Evolutionary conservation across 768 basidiomycete genomes (phyloP), one percentile per base, ranked within the genome.

Genomic region (Cyclocybe cylindracea): DNA sequence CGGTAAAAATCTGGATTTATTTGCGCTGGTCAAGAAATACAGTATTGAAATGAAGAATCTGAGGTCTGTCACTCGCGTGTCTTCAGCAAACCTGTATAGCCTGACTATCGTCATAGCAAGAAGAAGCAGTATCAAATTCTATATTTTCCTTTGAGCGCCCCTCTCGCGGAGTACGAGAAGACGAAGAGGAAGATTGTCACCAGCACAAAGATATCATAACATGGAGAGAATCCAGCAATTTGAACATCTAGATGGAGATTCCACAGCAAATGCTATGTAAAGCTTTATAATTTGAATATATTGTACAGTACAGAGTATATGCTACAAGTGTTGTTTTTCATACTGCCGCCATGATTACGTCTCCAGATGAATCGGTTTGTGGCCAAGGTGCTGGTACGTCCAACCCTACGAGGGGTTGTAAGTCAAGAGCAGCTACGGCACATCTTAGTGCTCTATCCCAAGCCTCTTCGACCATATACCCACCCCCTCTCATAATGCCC

Each of bases 391-490:
- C 14, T 13, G 46, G 33, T 16, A 51, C 40, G 14, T 65, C 60
- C 34, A 70, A 47, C 31, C 72, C 79, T 37, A 67, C 63, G 33
- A 79, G 64, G 1, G 86, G 84, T 33, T 74, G 62, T 32, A 90
- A 61, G 54, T 90, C 89, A 54, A 94, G 65, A 1, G 82, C 89
- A 35, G 85, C 84, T 18, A 94, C 85, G 5, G 89, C 86, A 57
- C 67, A 82, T 51, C 87, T 73, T 50, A 95, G 64, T 10, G 90
- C 91, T 48, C 92, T 77, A 60, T 88, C 87, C 92, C 92, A 94
- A 39, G 87, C 90, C 65, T 94, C 89, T 54, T 89, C 84, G 4
- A 91, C 75, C 55, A 72, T 76, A 64, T 92, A 95, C 7, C 93
- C 93, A 7, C 91, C 93, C 16, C 84, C 91, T 39, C 86, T 76